Evolutionary conservation across 2,329 filamentous ascomycete genomes (phyloP).

Genomic region (Sporothrix inflata): DNA sequence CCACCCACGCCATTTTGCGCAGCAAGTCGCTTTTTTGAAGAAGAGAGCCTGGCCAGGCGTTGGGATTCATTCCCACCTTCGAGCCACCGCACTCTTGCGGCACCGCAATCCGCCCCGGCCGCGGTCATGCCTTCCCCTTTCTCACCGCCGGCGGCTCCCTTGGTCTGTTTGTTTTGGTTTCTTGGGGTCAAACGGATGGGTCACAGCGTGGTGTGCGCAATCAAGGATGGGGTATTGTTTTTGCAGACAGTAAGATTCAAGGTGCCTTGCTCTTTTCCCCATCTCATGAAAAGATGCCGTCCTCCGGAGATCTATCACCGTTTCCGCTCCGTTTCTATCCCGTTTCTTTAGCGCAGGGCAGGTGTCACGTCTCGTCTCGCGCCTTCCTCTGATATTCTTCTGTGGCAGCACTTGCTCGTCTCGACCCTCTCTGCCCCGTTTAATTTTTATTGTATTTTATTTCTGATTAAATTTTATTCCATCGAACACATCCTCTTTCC

Average conservation of each 20-base stretch:
- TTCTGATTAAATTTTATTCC: not conserved
- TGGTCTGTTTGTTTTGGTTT: not conserved
- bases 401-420: not conserved
- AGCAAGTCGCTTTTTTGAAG: not conserved
- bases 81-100: constrained; percentile 11
- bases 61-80: constrained; percentile 3
- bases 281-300: not conserved
- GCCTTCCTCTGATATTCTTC: not conserved
- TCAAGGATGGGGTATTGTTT: not conserved
- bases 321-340: not conserved
- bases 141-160: not conserved
- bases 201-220: not conserved
- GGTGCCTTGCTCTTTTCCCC: not conserved
- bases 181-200: not conserved
- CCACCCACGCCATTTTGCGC: not conserved
- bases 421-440: not conserved
- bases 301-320: not conserved
- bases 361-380: constrained; percentile 13
- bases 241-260: not conserved
- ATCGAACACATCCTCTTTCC: not conserved
- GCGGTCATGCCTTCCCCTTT: not conserved
- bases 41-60: not conserved
- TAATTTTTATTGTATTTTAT: not conserved
- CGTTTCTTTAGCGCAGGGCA: not conserved
- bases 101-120: constrained; percentile 3